These are phyloP conservation scores for Salvia rosmarinus DNA, from an alignment of 257 asterid genomes.

Conservation along the genomic window DNA sequence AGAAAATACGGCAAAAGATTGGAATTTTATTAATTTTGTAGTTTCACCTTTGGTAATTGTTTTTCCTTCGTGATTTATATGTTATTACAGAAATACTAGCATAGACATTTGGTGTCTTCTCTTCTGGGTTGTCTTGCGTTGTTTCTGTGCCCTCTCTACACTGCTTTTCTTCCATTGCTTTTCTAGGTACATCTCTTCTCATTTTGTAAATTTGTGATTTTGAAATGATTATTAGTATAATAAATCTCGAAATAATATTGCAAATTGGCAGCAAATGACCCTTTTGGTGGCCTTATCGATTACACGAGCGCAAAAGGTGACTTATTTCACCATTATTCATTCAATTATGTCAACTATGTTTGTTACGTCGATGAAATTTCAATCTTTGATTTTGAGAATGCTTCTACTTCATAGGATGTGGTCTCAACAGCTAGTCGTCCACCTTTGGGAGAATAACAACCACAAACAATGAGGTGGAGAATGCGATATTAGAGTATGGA, in stretches of 20 bases:
- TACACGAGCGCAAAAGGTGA: conserved; percentile 47
- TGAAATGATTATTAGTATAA: background rate
- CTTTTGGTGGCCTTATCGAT: conserved; percentile 83
- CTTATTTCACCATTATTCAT: background rate
- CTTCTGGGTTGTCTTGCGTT: conserved; percentile 74
- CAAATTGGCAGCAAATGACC: conserved; percentile 94
- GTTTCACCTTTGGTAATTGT: background rate
- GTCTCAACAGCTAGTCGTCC: conserved; percentile 52
- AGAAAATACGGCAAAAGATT: background rate
- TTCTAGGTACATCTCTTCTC: conserved; percentile 51
- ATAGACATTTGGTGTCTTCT: conserved; percentile 62
- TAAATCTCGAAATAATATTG: conserved; percentile 36
- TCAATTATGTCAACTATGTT: background rate
- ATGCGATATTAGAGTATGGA: conserved; percentile 62
- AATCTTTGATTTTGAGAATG: conserved; percentile 16
- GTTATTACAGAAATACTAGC: conserved; percentile 53
- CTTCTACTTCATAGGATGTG: conserved; percentile 62
- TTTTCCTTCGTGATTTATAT: background rate
- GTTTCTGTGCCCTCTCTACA: conserved; percentile 95
- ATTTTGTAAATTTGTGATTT: background rate
- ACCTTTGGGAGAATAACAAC: conserved; percentile 71
- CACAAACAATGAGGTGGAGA: conserved; percentile 75
- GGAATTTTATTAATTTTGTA: background rate
- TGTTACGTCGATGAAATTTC: background rate
- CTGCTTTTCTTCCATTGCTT: conserved; percentile 86